Evolutionary conservation across 129 eudicot species (phyloP).

Genomic region (Lactuca saligna): DNA sequence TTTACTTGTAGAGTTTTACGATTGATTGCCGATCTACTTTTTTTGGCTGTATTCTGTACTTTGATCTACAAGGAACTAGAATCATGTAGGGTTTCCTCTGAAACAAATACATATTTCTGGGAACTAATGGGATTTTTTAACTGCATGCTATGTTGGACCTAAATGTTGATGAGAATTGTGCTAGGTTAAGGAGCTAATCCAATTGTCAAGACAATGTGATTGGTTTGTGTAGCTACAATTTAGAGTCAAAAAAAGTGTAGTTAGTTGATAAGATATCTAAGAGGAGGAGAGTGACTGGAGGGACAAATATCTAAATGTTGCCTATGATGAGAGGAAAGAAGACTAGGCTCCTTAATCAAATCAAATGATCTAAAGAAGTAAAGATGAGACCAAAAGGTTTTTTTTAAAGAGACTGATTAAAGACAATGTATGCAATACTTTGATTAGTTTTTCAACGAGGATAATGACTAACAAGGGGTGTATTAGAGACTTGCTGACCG

Average conservation of each 20-base stretch:
- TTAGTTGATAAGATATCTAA: slow-evolving; percentile 1
- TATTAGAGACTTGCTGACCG: slow-evolving; percentile 1
- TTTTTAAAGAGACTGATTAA: not conserved
- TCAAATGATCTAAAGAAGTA: not conserved
- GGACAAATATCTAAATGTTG: not conserved
- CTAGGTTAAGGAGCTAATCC: not conserved
- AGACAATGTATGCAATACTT: not conserved
- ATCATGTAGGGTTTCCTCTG: not conserved
- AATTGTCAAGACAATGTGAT: not conserved
- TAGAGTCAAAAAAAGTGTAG: not conserved
- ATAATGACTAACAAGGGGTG: not conserved
- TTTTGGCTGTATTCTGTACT: not conserved
- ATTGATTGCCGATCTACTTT: not conserved
- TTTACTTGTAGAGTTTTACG: not conserved
- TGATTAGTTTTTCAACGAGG: not conserved
- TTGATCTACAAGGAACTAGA: not conserved
- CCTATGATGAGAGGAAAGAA: too few species aligned
- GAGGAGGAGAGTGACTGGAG: not conserved
- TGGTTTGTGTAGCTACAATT: not conserved
- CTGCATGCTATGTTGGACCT: not conserved
- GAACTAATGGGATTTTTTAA: too few species aligned
- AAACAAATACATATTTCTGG: not conserved
- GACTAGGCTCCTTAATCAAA: too few species aligned
- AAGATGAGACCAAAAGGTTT: not conserved
- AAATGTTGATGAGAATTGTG: not conserved